These are phyloP conservation scores for Zygoascus tannicola DNA, from an alignment of 805 yeast genomes.

Conservation along the genomic window DNA sequence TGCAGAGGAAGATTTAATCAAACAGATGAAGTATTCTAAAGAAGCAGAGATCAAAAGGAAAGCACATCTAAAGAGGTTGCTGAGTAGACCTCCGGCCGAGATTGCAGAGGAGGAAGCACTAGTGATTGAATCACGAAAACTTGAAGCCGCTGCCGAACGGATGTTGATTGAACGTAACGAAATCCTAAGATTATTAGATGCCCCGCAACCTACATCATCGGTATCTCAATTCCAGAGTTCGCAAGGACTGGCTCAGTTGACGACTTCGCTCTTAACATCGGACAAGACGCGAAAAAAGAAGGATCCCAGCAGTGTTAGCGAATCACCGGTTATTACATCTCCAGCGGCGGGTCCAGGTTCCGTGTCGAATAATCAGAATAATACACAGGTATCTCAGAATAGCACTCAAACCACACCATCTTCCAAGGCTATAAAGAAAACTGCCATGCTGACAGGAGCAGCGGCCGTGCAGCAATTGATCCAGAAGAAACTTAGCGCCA, in stretches of 20 bases:
- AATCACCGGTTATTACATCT: conserved; percentile 20
- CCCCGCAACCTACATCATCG: conserved; percentile 67
- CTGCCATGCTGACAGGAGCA: conserved; percentile 10
- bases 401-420: conserved; percentile 6
- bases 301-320: conserved; percentile 23
- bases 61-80: conserved; percentile 62
- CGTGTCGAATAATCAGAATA: neutral
- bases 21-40: conserved; percentile 59
- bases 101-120: conserved; percentile 96
- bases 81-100: conserved; percentile 87
- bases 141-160: conserved; percentile 86
- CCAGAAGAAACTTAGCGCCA: conserved; percentile 50
- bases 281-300: conserved; percentile 46
- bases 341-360: conserved; percentile 10
- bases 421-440: conserved; percentile 13
- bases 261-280: conserved; percentile 61
- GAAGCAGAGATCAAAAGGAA: conserved; percentile 72
- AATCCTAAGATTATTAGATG: conserved; percentile 67
- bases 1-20: conserved; percentile 45
- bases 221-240: conserved; percentile 72
- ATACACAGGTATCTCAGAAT: conserved; percentile 1
- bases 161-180: conserved; percentile 76
- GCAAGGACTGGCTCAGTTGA: conserved; percentile 81
- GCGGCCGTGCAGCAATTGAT: conserved; percentile 25
- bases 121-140: conserved; percentile 83